Percentiles rank a stretch among this genome's conserved stretches.
These are phyloP conservation scores for Colletotrichum falcatum DNA, from an alignment of 2,329 filamentous ascomycete species.

Conservation along the genomic window DNA sequence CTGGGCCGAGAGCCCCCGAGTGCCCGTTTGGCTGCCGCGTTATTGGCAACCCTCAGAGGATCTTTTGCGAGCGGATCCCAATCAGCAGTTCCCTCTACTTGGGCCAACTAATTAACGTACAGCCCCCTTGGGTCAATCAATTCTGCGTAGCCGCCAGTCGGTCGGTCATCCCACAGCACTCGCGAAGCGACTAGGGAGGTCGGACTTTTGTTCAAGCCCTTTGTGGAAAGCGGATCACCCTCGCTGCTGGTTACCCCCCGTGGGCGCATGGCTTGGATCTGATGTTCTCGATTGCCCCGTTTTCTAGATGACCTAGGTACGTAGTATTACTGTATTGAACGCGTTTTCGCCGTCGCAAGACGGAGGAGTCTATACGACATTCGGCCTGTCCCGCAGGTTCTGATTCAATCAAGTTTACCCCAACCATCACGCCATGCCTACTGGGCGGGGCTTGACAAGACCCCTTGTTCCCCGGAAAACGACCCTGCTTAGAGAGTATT, in stretches of 20 bases:
- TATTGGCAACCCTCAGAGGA: constrained; percentile 33
- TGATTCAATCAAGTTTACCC: constrained; percentile 19
- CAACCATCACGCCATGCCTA: constrained; percentile 32
- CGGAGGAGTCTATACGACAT: constrained; percentile 4
- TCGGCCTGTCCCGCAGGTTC: constrained; percentile 7
- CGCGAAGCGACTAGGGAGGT: background rate
- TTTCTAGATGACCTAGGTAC: too few species aligned
- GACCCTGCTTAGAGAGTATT: background rate
- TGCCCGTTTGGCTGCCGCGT: constrained; percentile 24
- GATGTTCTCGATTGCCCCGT: constrained; percentile 5
- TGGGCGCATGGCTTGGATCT: background rate
- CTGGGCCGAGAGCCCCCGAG: constrained; percentile 12
- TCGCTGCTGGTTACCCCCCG: background rate
- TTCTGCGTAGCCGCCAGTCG: constrained; percentile 9
- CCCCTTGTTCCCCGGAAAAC: constrained; percentile 27
- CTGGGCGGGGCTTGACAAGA: background rate
- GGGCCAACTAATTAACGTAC: constrained; percentile 12
- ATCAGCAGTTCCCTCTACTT: constrained; percentile 21
- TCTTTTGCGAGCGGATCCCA: constrained; percentile 32
- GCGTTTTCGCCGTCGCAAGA: background rate
- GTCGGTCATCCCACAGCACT: constrained; percentile 24
- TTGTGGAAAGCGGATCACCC: background rate
- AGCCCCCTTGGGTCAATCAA: background rate
- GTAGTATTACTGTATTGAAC: too few species aligned
- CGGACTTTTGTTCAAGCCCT: constrained; percentile 15